Evolutionary conservation across 2,329 filamentous ascomycete species (phyloP).

Genomic region (Biscogniauxia sp.): DNA sequence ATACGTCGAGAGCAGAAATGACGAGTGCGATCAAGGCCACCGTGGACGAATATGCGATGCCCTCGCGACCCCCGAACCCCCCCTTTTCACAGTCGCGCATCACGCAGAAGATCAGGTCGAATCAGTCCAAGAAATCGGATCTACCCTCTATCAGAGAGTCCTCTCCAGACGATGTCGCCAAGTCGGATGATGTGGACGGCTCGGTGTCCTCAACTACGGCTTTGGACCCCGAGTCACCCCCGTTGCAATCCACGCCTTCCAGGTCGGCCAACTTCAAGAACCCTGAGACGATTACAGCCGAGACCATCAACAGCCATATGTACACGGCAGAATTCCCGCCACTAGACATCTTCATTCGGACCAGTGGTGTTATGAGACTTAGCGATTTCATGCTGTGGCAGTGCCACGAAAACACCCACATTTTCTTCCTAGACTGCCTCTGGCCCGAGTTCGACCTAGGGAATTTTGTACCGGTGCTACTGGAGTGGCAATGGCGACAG

Average conservation of each 20-base stretch:
- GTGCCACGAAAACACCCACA: slow-evolving; percentile 86
- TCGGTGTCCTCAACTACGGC: slow-evolving; percentile 62
- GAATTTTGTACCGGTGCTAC: slow-evolving; percentile 85
- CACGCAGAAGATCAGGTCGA: slow-evolving; percentile 76
- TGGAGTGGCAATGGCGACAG: slow-evolving; percentile 80
- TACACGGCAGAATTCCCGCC: slow-evolving; percentile 85
- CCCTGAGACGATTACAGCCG: slow-evolving; percentile 80
- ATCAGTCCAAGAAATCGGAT: slow-evolving; percentile 52
- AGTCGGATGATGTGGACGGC: slow-evolving; percentile 46
- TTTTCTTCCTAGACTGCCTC: slow-evolving; percentile 86
- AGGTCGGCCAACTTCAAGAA: slow-evolving; percentile 55
- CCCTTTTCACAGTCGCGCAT: slow-evolving; percentile 88
- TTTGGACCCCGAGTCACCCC: slow-evolving; percentile 52
- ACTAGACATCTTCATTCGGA: slow-evolving; percentile 85
- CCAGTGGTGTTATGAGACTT: slow-evolving; percentile 86
- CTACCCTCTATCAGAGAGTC: slow-evolving; percentile 50
- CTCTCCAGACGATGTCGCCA: slow-evolving; percentile 46
- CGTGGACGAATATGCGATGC: slow-evolving; percentile 79
- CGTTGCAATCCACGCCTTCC: slow-evolving; percentile 35
- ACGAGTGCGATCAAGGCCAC: slow-evolving; percentile 85
- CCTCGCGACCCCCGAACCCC: slow-evolving; percentile 62
- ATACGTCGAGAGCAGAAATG: slow-evolving; percentile 94
- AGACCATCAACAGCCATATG: slow-evolving; percentile 80
- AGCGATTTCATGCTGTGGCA: slow-evolving; percentile 99
- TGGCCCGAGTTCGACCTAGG: slow-evolving; percentile 97